Evolutionary conservation across 768 basidiomycete genomes (phyloP), one percentile per base, ranked within the genome.

Genomic region (Candolleomyces eurysporus): DNA sequence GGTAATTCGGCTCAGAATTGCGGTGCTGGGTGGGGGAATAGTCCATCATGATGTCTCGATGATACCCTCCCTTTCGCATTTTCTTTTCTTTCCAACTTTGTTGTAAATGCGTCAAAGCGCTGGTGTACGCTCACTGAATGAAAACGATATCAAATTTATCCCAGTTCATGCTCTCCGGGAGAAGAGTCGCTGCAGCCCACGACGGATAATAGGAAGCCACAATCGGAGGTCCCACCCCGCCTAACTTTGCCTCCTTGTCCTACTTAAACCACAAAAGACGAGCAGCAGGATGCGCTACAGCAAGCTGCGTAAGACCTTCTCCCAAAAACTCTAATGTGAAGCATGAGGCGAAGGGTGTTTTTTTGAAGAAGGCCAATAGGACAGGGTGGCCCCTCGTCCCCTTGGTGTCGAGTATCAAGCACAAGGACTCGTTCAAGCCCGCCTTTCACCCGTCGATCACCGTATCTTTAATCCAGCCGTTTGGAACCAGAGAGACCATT

Each of bases 81-180:
- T n/a, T n/a, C n/a, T n/a, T n/a, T n/a, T n/a, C n/a, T n/a, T n/a
- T n/a, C n/a, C n/a, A n/a, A n/a, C n/a, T n/a, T n/a, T n/a, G n/a
- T n/a, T n/a, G n/a, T n/a, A n/a, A n/a, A n/a, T n/a, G n/a, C n/a
- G n/a, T n/a, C n/a, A n/a, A n/a, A n/a, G n/a, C n/a, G n/a, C n/a
- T n/a, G n/a, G n/a, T n/a, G n/a, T n/a, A n/a, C n/a, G n/a, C 70
- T 22, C 50, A 87, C 86, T 83, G 62, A 86, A 90, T n/a, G 70
- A 86, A 84, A 48, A 90, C 73, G 59, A 88, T 80, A 70, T 90
- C 86, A 65, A 88, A 88, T 67, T 84, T 81, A 61, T 78, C 79
- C 69, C 79, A 91, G 68, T 90, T 82, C 49, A 91, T 71, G 3
- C 68, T 69, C 71, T 86, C 84, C 7, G 89, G 89, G 5, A 85